Percentiles rank a stretch among this genome's conserved stretches.
Conservation (phyloP, 2,329 filamentous ascomycete genomes). For the Podosphaera leucotricha region DNA sequence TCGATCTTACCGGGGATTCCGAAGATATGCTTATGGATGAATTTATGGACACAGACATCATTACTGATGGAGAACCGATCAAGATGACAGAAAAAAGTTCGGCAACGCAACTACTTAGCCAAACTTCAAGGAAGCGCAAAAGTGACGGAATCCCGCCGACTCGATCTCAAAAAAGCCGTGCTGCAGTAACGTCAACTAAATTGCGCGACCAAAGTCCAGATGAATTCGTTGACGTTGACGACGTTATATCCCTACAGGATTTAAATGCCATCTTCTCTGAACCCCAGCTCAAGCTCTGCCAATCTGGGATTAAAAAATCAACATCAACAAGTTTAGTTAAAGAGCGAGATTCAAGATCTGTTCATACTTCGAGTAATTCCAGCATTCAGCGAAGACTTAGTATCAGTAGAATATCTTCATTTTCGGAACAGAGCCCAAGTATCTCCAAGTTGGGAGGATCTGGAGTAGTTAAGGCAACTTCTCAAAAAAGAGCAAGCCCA, state of each 20-base stretch:
- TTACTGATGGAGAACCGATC: too few relatives aligned
- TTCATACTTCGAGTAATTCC: too few relatives aligned
- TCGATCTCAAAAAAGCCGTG: slow-evolving; percentile 1
- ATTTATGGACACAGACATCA: too few relatives aligned
- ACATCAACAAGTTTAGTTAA: too few relatives aligned
- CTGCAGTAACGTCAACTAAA: slow-evolving; percentile 2
- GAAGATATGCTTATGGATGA: neutral
- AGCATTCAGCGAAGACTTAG: too few relatives aligned
- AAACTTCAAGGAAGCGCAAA: slow-evolving; percentile 14
- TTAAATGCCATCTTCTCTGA: neutral
- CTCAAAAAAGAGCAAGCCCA: neutral
- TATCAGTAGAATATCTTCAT: too few relatives aligned
- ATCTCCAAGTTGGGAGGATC: too few relatives aligned
- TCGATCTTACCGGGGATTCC: slow-evolving; percentile 14
- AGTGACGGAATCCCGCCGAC: slow-evolving; percentile 12
- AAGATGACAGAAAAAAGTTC: too few relatives aligned
- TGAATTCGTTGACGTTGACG: slow-evolving; percentile 16
- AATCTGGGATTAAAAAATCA: neutral
- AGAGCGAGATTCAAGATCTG: too few relatives aligned
- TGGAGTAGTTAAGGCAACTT: neutral
- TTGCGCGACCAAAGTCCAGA: slow-evolving; percentile 3
- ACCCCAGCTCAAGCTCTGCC: neutral
- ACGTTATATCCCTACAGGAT: slow-evolving; percentile 2
- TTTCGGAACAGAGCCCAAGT: too few relatives aligned
- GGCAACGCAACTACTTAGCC: slow-evolving; percentile 1